Base-by-base conservation (phyloP, 306 rosid species). In the Acacia melanoxylon region DNA sequence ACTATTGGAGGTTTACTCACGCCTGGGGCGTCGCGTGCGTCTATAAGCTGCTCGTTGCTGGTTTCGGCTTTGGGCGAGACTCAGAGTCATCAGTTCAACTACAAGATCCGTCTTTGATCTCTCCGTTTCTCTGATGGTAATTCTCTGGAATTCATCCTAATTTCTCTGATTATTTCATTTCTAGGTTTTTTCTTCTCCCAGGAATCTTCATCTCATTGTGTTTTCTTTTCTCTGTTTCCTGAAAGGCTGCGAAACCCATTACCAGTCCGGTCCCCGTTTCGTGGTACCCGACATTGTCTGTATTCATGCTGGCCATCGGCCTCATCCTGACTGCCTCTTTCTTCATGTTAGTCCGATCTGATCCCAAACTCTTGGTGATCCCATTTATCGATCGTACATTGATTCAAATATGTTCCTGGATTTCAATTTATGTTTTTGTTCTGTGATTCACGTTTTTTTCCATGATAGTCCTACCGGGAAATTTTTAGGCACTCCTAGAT, bases 271-370 rank as follows among this genome's bases (percentile, higher is more conserved):
- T 96, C 22, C 89, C 98, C 13, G 97, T 86, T 78, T 85, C 94
- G 20, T 86, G 90, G 92, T 96, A 92, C 87, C 99, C 98, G 3
- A 89, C 94, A n/a, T 91, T 96, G 29, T 90, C 98, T 85, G 88
- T 89, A 31, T 40, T 90, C 59, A 91, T 89, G 78, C 91, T 96
- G 79, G 85, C 93, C 65, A 76, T 96, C 81, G 98, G 99, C 27
- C 99, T 96, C 85, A 19, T 93, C 72, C 51, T 96, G 76, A 91
- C 99, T 41, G 97, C 99, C 29, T 92, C 94, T 40, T 96, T 96
- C 94, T 92, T 96, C 91, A 92, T 96, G 99, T 93, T 76, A 86
- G 97, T 86, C 82, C 76, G 79, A 86, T 92, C 88, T 67, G 83
- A 83, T 81, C 75, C 41, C 56, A 42, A 46, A 65, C 1, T 67